Conservation (phyloP, 2,329 filamentous ascomycete genomes). For the Trichoderma breve region DNA sequence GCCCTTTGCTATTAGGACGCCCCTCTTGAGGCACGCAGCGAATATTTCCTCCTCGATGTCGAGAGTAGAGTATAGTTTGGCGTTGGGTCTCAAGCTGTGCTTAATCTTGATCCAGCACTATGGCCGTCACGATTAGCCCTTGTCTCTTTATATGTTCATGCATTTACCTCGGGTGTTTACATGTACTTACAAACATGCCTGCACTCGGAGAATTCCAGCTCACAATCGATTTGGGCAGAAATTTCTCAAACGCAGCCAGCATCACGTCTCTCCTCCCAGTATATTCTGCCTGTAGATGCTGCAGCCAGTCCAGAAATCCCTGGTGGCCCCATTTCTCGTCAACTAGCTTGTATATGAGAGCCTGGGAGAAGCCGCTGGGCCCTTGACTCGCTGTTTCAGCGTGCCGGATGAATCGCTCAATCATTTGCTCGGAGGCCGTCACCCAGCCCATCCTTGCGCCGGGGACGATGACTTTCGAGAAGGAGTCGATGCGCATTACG, state of each 20-base stretch:
- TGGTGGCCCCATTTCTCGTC: conserved; percentile 93
- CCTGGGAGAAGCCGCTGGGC: conserved; percentile 81
- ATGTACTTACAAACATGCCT: conserved; percentile 84
- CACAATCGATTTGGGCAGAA: conserved; percentile 72
- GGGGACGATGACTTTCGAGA: conserved; percentile 86
- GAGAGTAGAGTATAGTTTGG: conserved; percentile 50
- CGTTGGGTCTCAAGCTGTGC: conserved; percentile 62
- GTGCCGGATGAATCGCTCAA: conserved; percentile 79
- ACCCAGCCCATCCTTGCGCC: conserved; percentile 85
- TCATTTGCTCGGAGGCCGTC: conserved; percentile 78
- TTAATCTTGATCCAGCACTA: conserved; percentile 73
- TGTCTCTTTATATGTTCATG: neutral
- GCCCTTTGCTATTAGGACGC: conserved; percentile 78
- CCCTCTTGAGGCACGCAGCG: conserved; percentile 67
- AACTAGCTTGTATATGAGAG: conserved; percentile 82
- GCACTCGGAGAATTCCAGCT: conserved; percentile 77
- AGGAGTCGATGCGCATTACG: conserved; percentile 87
- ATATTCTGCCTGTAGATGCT: conserved; percentile 77
- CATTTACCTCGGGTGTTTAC: neutral
- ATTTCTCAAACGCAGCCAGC: conserved; percentile 73
- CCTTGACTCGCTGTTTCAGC: conserved; percentile 83
- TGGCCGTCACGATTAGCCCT: neutral
- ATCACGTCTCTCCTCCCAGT: conserved; percentile 74
- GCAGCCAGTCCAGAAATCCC: conserved; percentile 87
- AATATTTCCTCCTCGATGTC: conserved; percentile 87